phyloP scores from a whole-genome alignment of 352 stramenopile genomes.

The Globisporangium heterothallicum region DNA sequence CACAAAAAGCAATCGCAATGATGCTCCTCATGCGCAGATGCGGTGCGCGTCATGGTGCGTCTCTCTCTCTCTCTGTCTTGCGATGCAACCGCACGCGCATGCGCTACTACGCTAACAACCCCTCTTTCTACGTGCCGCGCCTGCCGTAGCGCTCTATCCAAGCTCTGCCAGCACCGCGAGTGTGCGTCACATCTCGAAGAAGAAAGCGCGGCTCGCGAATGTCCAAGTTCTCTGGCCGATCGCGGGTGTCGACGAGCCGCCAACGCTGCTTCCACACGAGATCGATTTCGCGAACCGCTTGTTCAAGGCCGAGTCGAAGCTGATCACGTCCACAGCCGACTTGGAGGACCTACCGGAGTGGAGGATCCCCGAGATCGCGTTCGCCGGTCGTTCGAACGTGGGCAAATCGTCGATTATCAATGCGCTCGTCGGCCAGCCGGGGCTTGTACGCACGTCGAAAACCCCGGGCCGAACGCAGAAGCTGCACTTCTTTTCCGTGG shows the following conservation, averaged over 20 bases:
- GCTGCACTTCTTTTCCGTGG: constrained; percentile 78
- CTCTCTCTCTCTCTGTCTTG: too few relatives aligned
- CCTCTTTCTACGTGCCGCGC: not conserved
- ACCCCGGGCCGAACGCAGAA: constrained; percentile 80
- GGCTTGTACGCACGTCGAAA: constrained; percentile 79
- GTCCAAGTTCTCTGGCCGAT: constrained; percentile 57
- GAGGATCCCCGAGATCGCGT: constrained; percentile 74
- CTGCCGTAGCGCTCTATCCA: not conserved
- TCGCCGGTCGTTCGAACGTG: constrained; percentile 84
- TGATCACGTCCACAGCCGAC: constrained; percentile 64
- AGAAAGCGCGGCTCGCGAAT: constrained; percentile 43
- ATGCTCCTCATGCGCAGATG: not conserved
- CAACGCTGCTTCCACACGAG: constrained; percentile 54
- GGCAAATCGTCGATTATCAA: constrained; percentile 89
- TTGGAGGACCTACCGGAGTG: constrained; percentile 57
- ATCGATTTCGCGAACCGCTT: constrained; percentile 51
- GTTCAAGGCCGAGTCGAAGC: constrained; percentile 49
- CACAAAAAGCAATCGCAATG: not conserved
- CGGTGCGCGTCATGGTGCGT: not conserved
- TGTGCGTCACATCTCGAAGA: constrained; percentile 35
- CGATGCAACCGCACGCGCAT: not conserved
- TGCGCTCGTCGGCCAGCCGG: constrained; percentile 58
- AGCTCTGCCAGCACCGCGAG: not conserved
- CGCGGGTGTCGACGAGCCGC: constrained; percentile 40
- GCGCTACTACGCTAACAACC: not conserved